Percentiles rank a stretch among this genome's conserved stretches.
Evolutionary conservation across 2,329 filamentous ascomycete species (phyloP).

Genomic region (Truncatella angustata): DNA sequence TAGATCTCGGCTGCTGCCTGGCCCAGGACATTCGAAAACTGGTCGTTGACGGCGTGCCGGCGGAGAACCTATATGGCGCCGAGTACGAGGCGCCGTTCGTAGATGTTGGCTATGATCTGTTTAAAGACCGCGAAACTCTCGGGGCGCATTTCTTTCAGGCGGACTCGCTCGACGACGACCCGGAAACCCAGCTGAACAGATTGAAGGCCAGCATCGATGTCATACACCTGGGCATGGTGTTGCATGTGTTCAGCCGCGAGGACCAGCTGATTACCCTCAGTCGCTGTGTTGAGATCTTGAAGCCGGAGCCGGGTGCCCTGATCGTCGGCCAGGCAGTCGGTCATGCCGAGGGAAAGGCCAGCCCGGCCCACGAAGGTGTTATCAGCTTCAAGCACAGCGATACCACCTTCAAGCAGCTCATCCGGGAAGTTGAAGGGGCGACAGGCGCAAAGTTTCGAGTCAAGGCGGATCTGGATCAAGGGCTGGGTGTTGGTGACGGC

Average conservation of each 20-base stretch:
- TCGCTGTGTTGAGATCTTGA: neutral
- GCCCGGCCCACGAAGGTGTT: neutral
- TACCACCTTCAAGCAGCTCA: neutral
- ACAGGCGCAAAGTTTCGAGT: neutral
- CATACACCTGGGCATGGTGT: no score
- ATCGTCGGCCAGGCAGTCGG: neutral
- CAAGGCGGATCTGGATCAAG: neutral
- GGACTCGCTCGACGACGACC: no score
- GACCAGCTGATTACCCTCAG: neutral
- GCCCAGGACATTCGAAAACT: neutral
- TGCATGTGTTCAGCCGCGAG: no score
- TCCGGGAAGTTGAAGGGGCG: neutral
- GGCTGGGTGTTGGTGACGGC: neutral
- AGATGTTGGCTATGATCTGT: neutral
- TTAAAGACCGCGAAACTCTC: neutral
- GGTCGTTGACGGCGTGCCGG: neutral
- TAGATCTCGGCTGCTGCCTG: slow-evolving; percentile 6
- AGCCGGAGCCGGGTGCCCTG: neutral
- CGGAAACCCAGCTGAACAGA: no score
- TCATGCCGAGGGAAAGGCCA: neutral
- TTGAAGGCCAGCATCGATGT: no score
- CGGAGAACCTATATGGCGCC: neutral
- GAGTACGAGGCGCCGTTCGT: neutral
- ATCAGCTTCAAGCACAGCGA: neutral
- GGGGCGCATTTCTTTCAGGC: neutral